Percentiles rank a stretch among this genome's conserved stretches.
Conservation (phyloP, 2,329 filamentous ascomycete genomes). For the Penicillium brasilianum region DNA sequence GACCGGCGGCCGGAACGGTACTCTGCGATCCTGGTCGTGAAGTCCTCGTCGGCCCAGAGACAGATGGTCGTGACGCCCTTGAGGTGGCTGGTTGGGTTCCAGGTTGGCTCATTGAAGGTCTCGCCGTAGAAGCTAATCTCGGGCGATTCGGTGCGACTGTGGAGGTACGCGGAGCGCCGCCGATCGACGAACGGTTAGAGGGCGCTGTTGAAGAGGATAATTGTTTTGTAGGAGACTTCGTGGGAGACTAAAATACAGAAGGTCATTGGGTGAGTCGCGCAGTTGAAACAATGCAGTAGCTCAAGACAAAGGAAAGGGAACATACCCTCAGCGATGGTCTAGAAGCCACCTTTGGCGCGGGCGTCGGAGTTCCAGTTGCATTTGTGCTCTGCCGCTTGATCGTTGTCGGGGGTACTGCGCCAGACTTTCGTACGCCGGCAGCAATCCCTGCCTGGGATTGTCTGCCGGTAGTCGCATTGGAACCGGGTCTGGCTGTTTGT, state of each 20-base stretch:
- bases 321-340: slow-evolving; percentile 47
- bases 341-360: slow-evolving; percentile 59
- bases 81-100: slow-evolving; percentile 38
- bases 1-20: slow-evolving; percentile 28
- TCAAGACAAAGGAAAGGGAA: background rate
- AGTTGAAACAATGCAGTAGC: background rate
- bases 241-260: slow-evolving; percentile 65
- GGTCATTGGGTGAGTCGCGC: background rate
- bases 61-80: slow-evolving; percentile 47
- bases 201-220: slow-evolving; percentile 63
- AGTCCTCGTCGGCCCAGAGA: slow-evolving; percentile 40
- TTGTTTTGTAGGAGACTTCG: slow-evolving; percentile 80
- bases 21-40: slow-evolving; percentile 40
- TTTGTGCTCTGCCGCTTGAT: slow-evolving; percentile 71
- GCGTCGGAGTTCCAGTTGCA: slow-evolving; percentile 70
- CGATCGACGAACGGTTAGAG: slow-evolving; percentile 43
- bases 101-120: slow-evolving; percentile 72
- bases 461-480: slow-evolving; percentile 37
- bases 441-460: slow-evolving; percentile 19
- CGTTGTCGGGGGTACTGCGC: slow-evolving; percentile 58
- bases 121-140: slow-evolving; percentile 60
- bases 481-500: slow-evolving; percentile 39
- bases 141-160: slow-evolving; percentile 52
- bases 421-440: slow-evolving; percentile 48
- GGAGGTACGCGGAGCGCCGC: slow-evolving; percentile 61